Base-by-base conservation (phyloP, 768 basidiomycete species). In the Tephrocybe sp. region DNA sequence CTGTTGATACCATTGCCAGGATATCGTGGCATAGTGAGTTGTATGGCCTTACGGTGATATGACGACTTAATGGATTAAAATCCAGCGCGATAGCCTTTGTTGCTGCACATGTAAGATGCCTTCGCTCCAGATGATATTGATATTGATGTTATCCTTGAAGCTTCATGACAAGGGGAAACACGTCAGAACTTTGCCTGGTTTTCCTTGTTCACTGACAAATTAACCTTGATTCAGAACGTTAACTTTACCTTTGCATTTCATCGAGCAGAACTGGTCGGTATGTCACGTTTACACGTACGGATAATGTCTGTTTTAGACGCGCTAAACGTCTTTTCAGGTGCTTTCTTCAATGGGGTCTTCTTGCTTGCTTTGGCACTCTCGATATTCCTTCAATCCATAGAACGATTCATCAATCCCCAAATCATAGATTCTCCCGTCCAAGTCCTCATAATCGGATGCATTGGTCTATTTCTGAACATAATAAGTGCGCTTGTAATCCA, bases 221-320 rank as follows among this genome's bases (percentile, higher is more conserved):
- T 4, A 44, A 7, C 2, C 44, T 47, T 14, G 53, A 13, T 30
- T 11, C 30, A 81, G 76, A 75, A 73, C 45, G 61, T 70, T 45
- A 71, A 71, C 48, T 82, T 77, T 57, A 82, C 79, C 6, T 82
- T 75, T 54, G 80, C 79, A 4, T 79, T 79, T 56, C 75, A 78
- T 59, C 76, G 79, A 40, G 78, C 77, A 45, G 79, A 82, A 58
- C 71, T 80, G 50, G 74, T 82, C 53, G 78, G 78, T 79, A 65
- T 51, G 68, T 56, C 55, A 19, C n/a, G n/a, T n/a, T n/a, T n/a
- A n/a, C 36, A 80, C 31, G 78, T 77, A 2, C 65, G 80, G 48
- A 78, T 75, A 3, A 65, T 82, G 19, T 80, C 77, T 32, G 79
- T 82, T 39, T 72, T 76, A 7, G 26, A 26, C 26, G 26, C 26